Percentiles rank a stretch among this genome's conserved stretches.
These are phyloP conservation scores for Xylaria longipes DNA, from an alignment of 495 filamentous ascomycete species.

Conservation along the genomic window DNA sequence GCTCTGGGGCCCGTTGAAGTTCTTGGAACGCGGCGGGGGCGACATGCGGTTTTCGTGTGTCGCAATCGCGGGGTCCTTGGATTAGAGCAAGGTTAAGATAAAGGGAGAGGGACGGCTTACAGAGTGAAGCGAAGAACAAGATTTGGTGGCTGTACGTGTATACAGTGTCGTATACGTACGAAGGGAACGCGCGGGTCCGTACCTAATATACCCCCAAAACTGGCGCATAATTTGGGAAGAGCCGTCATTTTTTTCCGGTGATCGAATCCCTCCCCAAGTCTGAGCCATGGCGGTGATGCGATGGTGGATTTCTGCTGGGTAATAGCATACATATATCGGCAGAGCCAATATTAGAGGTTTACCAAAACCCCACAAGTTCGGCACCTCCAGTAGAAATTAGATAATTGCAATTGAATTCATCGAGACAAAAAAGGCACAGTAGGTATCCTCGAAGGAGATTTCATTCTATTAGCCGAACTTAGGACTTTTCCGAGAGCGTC, in stretches of 20 bases:
- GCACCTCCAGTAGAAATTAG: background rate
- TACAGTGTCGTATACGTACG: background rate
- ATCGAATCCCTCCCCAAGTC: background rate
- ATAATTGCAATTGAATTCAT: background rate
- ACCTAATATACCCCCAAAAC: background rate
- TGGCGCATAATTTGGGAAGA: background rate
- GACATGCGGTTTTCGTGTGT: slow-evolving; percentile 79
- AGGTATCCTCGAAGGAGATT: background rate
- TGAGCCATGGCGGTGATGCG: background rate
- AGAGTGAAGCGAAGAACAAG: background rate
- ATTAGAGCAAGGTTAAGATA: slow-evolving; percentile 44
- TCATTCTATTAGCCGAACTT: slow-evolving; percentile 11
- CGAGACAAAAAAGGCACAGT: background rate
- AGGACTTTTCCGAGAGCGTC: background rate
- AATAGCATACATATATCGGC: background rate
- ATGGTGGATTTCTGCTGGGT: background rate
- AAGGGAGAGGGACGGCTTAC: background rate
- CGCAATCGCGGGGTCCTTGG: slow-evolving; percentile 69
- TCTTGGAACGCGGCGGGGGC: slow-evolving; percentile 68
- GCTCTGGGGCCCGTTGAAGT: slow-evolving; percentile 63
- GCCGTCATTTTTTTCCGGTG: background rate
- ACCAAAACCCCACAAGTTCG: background rate
- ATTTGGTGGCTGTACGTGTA: background rate
- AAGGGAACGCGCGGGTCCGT: background rate
- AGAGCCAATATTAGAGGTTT: background rate